Evolutionary conservation across 2,329 filamentous ascomycete species (phyloP), one percentile per base, ranked within the genome.

Genomic region (Aspergillus novofumigatus): DNA sequence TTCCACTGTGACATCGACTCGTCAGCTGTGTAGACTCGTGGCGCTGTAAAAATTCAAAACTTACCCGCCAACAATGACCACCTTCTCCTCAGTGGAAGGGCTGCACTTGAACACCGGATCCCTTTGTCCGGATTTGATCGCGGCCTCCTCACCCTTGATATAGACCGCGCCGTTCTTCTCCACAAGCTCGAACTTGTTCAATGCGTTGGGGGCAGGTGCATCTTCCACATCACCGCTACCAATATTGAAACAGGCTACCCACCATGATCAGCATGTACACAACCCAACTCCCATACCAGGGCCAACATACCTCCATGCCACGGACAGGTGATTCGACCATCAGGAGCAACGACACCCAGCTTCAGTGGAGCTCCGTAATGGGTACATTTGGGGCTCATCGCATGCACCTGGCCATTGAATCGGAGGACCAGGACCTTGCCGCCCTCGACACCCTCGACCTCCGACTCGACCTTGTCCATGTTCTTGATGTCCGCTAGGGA

Each of bases 171-270:
- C 92, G 65, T 94, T 86, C 69, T 88, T 92, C 72, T 96, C 87
- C 32, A 85, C 78, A 32, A 97, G 80, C 53, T 91, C 86, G 78
- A 95, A 99, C 52, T 88, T 87, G 49, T 89, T 84, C 26, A 99
- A 79, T n/a, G 90, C 83, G 68, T 97, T 91, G 26, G 96, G 84
- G 1, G 91, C 94, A 0, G 94, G 94, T 0, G 93, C 92, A 70
- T 97, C 91, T 77, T 99, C 94, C 58, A 97, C 90, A 67, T 99
- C 94, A 53, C 94, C 94, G 5, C 89, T 95, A 55, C 83, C 83
- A 61, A 91, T 86, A 61, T 91, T 94, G 78, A 97, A 99, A 80
- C 94, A 99, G 56, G 94, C 94, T 92, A 62, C 53, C 45, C 14
- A n/a, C 45, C 51, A 20, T 17, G 11, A 50, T 64, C 50, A 67